Evolutionary conservation across 306 rosid species (phyloP), one percentile per base, ranked within the genome.

Genomic region (Cucumis melo): DNA sequence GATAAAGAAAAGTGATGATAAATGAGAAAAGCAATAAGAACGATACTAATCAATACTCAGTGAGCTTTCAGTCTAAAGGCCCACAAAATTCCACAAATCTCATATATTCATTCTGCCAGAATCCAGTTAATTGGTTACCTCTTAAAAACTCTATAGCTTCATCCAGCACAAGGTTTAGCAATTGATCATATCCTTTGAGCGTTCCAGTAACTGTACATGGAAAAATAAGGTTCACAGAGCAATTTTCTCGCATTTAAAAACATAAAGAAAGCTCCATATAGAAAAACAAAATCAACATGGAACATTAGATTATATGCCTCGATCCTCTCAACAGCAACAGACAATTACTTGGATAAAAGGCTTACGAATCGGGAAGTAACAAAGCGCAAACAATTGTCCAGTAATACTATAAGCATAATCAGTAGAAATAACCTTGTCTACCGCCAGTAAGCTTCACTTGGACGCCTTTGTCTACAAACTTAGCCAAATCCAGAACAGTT

Each of bases 381-480:
- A 15, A 46, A 71, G 8, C 24, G 59, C 5, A 29, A 15, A 23
- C 42, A 1, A 19, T 0, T 2, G 32, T 7, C 34, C 41, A 71
- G 76, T 23, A 27, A 68, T 21, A 41, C 34, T 10, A 20, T 1
- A n/a, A 36, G 24, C 54, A 41, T n/a, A 41, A 39, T 46, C 2
- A 50, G 10, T 70, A 29, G 17, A 27, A 72, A 17, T 17, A 80
- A 88, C 97, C 97, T 88, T 91, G 97, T 83, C 97, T 86, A 17
- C 97, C 95, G 61, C 97, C 97, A 41, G 95, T 91, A 78, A 91
- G 97, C 90, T 91, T 91, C 57, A 91, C 97, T 82, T 88, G 91
- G 58, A 91, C 97, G n/a, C 97, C 97, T 76, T 91, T 91, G 89
- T 91, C 95, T 74, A 91, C 95, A 58, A 91, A 91, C 86, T 91